A percentile compares a stretch with the other conserved stretches of the same genome.
Conservation (phyloP, 148 eudicot species). For the Bassia scoparia region DNA sequence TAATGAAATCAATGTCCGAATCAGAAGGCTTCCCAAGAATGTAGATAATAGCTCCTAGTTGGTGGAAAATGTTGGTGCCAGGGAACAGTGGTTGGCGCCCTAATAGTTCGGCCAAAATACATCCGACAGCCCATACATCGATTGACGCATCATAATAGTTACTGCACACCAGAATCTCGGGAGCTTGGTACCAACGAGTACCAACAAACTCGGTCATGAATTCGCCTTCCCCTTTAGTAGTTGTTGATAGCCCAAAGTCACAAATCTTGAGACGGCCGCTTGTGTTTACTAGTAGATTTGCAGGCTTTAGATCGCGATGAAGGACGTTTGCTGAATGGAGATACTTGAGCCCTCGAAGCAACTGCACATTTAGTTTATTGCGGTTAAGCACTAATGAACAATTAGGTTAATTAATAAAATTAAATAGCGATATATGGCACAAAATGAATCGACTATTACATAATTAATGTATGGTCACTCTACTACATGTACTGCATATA, state of each 20-base stretch:
- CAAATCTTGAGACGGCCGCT: conserved; percentile 44
- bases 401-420: too few relatives aligned
- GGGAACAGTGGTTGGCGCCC: conserved; percentile 39
- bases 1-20: conserved; percentile 30
- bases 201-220: conserved; percentile 41
- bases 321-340: conserved; percentile 46
- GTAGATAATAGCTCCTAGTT: conserved; percentile 29
- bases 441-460: too few relatives aligned
- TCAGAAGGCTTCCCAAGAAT: conserved; percentile 31
- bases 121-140: conserved; percentile 49
- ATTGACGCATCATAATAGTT: conserved; percentile 35
- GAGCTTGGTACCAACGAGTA: conserved; percentile 46
- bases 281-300: conserved; percentile 42
- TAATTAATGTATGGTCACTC: too few relatives aligned
- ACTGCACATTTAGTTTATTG: too few relatives aligned
- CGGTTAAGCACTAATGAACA: too few relatives aligned
- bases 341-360: conserved; percentile 33
- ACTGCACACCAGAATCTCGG: conserved; percentile 36
- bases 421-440: too few relatives aligned
- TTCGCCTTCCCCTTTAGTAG: conserved; percentile 20
- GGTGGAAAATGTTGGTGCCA: conserved; percentile 24
- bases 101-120: conserved; percentile 46
- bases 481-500: too few relatives aligned
- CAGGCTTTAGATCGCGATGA: conserved; percentile 49
- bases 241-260: conserved; percentile 48